Conservation (phyloP, 306 rosid species). For the Bauhinia variegata region DNA sequence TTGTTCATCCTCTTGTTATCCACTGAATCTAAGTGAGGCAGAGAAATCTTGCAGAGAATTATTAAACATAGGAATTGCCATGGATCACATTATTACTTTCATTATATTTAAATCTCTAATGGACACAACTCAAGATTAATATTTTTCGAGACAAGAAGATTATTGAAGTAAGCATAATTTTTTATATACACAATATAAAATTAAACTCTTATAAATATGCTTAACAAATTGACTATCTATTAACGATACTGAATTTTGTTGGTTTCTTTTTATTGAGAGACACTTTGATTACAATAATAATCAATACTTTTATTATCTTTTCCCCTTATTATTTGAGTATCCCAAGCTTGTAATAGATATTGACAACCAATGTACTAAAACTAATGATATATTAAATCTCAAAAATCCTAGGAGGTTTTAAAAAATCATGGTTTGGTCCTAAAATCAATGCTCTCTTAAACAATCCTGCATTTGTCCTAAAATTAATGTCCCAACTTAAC, state of each 20-base stretch:
- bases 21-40: neutral
- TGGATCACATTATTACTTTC: neutral
- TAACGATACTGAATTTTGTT: too few species aligned
- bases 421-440: neutral
- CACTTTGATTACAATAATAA: too few species aligned
- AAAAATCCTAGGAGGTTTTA: neutral
- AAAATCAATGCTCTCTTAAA: too few species aligned
- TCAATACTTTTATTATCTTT: too few species aligned
- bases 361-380: neutral
- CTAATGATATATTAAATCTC: slow-evolving; percentile 9
- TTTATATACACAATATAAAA: neutral
- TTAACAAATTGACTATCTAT: too few species aligned
- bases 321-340: neutral
- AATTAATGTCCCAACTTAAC: slow-evolving; percentile 13
- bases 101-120: too few species aligned
- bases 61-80: slow-evolving; percentile 3
- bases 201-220: neutral
- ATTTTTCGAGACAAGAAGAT: too few species aligned
- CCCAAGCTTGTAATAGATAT: neutral
- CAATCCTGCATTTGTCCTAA: too few species aligned
- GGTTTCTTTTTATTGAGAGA: too few species aligned
- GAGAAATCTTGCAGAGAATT: neutral
- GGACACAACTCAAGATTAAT: too few species aligned
- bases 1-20: neutral
- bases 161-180: too few species aligned